phyloP scores from a whole-genome alignment of 1,284 basidiomycete species.

The Fomitopsis schrenkii region DNA sequence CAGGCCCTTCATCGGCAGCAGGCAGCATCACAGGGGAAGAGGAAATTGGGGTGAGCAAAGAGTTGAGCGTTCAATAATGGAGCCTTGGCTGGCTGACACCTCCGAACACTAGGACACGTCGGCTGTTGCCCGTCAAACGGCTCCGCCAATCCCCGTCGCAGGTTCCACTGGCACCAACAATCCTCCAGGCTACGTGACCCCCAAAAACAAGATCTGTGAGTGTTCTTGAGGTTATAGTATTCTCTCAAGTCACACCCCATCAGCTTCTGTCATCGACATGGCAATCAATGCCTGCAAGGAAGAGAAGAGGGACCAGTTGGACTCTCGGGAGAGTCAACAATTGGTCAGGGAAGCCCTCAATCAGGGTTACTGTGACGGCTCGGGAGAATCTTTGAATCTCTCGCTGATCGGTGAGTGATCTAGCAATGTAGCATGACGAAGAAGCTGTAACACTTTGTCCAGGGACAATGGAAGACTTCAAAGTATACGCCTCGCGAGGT shows the following conservation, averaged over 20 bases:
- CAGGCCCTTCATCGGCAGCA: background rate
- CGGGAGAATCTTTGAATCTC: conserved; percentile 64
- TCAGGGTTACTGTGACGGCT: conserved; percentile 81
- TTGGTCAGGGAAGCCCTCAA: conserved; percentile 73
- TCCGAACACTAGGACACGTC: background rate
- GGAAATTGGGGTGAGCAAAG: background rate
- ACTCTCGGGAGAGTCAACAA: conserved; percentile 65
- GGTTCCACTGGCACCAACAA: background rate
- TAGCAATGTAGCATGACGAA: background rate
- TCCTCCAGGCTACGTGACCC: conserved; percentile 39
- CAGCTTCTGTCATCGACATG: conserved; percentile 68
- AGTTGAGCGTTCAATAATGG: background rate
- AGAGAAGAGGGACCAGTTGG: conserved; percentile 59
- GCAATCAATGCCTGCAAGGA: conserved; percentile 77
- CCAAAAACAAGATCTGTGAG: conserved; percentile 52
- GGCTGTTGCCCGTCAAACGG: background rate
- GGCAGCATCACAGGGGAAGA: background rate
- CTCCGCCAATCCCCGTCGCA: background rate
- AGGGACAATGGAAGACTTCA: conserved; percentile 64
- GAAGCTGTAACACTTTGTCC: background rate
- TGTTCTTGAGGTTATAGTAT: background rate
- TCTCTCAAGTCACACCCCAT: background rate
- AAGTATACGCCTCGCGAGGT: conserved; percentile 72
- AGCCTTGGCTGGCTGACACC: no score
- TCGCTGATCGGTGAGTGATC: conserved; percentile 46